phyloP scores from a whole-genome alignment of 345 rosid species.

The Aegle marmelos region DNA sequence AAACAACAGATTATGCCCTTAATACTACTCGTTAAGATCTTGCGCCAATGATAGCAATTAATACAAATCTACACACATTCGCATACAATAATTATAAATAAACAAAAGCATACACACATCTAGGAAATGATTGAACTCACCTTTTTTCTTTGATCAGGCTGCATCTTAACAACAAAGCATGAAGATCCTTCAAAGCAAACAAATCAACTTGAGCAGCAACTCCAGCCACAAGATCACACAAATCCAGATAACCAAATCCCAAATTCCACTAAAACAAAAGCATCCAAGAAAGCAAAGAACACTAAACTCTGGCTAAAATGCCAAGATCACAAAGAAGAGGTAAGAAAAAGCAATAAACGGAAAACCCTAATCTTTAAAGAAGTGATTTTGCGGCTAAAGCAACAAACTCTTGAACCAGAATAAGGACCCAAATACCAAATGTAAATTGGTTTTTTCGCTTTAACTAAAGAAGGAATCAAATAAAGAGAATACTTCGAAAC shows the following conservation, averaged over 20 bases:
- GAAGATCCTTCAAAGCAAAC: conserved; percentile 29
- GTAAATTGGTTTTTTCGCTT: neutral
- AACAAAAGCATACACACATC: neutral
- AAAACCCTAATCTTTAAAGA: conserved; percentile 12
- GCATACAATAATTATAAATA: neutral
- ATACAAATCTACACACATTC: conserved; percentile 2
- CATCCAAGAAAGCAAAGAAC: conserved; percentile 25
- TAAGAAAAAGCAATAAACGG: conserved; percentile 4
- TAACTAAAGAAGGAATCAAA: conserved; percentile 1
- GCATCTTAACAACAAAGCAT: conserved; percentile 72
- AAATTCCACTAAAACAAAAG: conserved; percentile 10
- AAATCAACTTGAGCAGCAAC: conserved; percentile 21
- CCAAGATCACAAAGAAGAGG: conserved; percentile 13
- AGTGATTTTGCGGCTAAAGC: conserved; percentile 11
- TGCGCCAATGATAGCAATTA: conserved; percentile 4
- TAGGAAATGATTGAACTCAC: conserved; percentile 23
- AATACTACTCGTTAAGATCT: conserved; percentile 13
- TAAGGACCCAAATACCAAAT: neutral
- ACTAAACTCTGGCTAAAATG: conserved; percentile 4
- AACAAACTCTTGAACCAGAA: conserved; percentile 14
- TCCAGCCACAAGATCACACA: conserved; percentile 27
- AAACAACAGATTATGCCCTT: neutral
- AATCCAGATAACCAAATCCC: conserved; percentile 15
- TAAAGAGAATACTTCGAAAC: neutral
- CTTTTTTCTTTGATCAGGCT: conserved; percentile 90